A percentile compares a stretch with the other conserved stretches of the same genome.
Evolutionary conservation across 2,329 filamentous ascomycete genomes (phyloP).

Genomic region (Penicillium fuscoglaucum): DNA sequence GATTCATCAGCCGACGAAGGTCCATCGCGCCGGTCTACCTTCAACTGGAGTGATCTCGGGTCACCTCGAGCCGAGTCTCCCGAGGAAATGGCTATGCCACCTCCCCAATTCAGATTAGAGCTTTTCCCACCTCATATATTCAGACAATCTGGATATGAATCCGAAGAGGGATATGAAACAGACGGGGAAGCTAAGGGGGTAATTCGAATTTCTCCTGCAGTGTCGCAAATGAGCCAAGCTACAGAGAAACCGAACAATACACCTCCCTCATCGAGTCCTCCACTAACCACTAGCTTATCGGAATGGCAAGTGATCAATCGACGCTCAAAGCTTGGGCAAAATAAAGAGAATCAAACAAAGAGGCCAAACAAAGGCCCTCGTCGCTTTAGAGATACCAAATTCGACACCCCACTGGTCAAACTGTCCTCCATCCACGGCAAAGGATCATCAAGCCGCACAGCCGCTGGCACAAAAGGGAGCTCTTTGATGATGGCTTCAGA

Average conservation of each 20-base stretch:
- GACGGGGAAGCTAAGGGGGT: constrained; percentile 33
- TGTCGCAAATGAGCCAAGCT: constrained; percentile 33
- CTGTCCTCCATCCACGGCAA: constrained; percentile 31
- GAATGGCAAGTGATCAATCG: constrained; percentile 39
- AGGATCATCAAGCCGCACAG: constrained; percentile 31
- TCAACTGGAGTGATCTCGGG: constrained; percentile 33
- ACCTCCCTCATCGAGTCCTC: constrained; percentile 26
- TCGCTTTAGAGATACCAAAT: constrained; percentile 21
- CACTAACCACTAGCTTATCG: constrained; percentile 24
- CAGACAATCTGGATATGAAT: constrained; percentile 23
- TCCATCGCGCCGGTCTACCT: constrained; percentile 35
- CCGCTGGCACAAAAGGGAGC: constrained; percentile 17
- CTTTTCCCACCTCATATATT: constrained; percentile 39
- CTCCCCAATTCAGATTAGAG: constrained; percentile 30
- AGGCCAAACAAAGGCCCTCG: constrained; percentile 19
- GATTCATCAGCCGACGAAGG: constrained; percentile 44
- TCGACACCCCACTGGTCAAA: constrained; percentile 28
- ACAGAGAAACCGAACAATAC: constrained; percentile 32
- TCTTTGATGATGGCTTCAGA: constrained; percentile 33
- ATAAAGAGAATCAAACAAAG: constrained; percentile 11
- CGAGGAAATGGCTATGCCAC: constrained; percentile 27
- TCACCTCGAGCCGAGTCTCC: constrained; percentile 38
- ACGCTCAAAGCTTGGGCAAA: constrained; percentile 14
- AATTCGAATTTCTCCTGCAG: constrained; percentile 29
- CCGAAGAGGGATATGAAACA: constrained; percentile 37